phyloP scores from a whole-genome alignment of 73 alveolate genomes.

The Durusdinium trenchii region DNA sequence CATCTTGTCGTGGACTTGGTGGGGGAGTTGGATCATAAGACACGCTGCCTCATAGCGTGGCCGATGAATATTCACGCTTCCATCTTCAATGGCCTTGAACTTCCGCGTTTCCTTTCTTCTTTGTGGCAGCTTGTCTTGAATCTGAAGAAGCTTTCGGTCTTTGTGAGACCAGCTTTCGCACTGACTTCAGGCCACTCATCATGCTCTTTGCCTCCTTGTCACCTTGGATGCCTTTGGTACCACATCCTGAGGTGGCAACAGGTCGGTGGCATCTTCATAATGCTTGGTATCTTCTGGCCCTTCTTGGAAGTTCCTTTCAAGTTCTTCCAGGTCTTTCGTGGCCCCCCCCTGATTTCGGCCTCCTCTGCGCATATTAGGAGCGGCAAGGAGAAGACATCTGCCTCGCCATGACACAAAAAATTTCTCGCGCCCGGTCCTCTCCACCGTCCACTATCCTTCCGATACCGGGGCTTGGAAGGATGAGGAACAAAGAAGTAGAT shows the following conservation, averaged over 20 bases:
- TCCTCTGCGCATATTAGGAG: neutral
- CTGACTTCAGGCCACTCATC: neutral
- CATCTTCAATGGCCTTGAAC: neutral
- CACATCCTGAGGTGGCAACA: neutral
- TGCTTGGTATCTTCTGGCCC: neutral
- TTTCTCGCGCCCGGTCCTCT: neutral
- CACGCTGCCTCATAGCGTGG: too few species aligned
- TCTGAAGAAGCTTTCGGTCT: neutral
- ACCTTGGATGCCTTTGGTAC: neutral
- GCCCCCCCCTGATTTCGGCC: neutral
- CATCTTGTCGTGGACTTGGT: too few species aligned
- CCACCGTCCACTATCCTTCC: neutral
- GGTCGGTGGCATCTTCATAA: neutral
- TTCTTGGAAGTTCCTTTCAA: neutral
- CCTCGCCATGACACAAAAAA: conserved; percentile 44
- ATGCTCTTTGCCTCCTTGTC: neutral
- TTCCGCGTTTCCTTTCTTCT: neutral
- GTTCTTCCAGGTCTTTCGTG: neutral
- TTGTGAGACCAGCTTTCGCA: neutral
- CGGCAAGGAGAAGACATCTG: neutral
- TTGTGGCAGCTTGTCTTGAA: too few species aligned
- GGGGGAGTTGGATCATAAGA: too few species aligned
- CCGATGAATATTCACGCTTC: neutral
- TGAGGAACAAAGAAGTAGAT: neutral
- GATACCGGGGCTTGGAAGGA: neutral